Evolutionary conservation across 2,329 filamentous ascomycete species (phyloP).

Genomic region (Monilinia fructicola): DNA sequence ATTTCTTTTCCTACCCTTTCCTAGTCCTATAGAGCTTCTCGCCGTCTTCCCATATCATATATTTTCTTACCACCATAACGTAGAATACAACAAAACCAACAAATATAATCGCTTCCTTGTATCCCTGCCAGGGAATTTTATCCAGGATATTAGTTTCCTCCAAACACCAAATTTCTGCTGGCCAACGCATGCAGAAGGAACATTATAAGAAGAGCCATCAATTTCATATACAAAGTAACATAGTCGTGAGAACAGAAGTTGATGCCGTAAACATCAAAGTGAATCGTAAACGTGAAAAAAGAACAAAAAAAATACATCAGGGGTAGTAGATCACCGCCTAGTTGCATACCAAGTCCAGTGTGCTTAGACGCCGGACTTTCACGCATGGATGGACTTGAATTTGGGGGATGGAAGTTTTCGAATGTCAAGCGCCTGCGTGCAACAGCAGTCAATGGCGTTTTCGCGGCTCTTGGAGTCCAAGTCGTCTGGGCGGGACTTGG

Average conservation of each 20-base stretch:
- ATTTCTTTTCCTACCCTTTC: neutral
- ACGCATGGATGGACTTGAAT: slow-evolving; percentile 29
- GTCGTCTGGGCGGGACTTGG: slow-evolving; percentile 88
- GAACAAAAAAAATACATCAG: slow-evolving; percentile 36
- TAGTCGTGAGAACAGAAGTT: slow-evolving; percentile 56
- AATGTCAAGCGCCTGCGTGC: slow-evolving; percentile 37
- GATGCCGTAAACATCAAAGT: slow-evolving; percentile 20
- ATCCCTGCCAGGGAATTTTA: slow-evolving; percentile 1
- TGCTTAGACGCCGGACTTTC: slow-evolving; percentile 43
- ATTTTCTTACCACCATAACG: slow-evolving; percentile 8
- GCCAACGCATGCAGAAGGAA: slow-evolving; percentile 16
- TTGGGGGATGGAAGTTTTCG: slow-evolving; percentile 33
- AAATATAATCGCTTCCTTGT: neutral
- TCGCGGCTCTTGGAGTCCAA: slow-evolving; percentile 52
- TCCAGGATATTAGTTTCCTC: slow-evolving; percentile 13
- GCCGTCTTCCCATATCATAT: slow-evolving; percentile 1
- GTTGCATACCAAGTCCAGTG: slow-evolving; percentile 60
- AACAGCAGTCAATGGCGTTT: slow-evolving; percentile 37
- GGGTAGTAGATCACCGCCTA: slow-evolving; percentile 62
- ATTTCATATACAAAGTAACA: slow-evolving; percentile 39
- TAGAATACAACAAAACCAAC: slow-evolving; percentile 17
- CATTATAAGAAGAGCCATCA: slow-evolving; percentile 25
- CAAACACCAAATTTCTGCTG: slow-evolving; percentile 22
- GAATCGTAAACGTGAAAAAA: slow-evolving; percentile 15
- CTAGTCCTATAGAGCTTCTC: neutral